Percentiles rank a stretch among this genome's conserved stretches.
Evolutionary conservation across 2,329 filamentous ascomycete genomes (phyloP).

Genomic region (Aspergillus floridensis): DNA sequence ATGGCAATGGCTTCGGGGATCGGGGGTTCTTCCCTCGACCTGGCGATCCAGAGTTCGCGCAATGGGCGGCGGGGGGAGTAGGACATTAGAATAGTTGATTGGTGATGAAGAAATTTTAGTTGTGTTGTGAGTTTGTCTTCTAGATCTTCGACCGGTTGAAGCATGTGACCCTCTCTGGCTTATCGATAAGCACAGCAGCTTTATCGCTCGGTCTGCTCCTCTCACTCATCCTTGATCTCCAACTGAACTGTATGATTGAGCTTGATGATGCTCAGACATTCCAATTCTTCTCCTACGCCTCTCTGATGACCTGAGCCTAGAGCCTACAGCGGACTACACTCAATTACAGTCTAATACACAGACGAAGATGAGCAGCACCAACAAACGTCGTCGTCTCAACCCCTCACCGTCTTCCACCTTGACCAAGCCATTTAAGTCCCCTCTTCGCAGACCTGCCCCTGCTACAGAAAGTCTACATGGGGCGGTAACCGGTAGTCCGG

Average conservation of each 20-base stretch:
- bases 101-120: neutral
- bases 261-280: too few relatives aligned
- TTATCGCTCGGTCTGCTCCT: neutral
- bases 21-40: conserved; percentile 63
- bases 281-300: too few relatives aligned
- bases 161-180: neutral
- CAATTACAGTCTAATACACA: neutral
- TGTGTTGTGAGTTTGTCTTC: neutral
- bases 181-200: conserved; percentile 15
- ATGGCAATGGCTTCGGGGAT: conserved; percentile 42
- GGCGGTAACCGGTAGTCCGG: neutral
- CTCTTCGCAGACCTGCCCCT: conserved; percentile 51
- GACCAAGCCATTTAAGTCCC: conserved; percentile 70
- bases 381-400: conserved; percentile 64
- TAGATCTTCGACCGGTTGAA: too few relatives aligned
- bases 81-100: conserved; percentile 42
- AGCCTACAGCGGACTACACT: too few relatives aligned
- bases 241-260: neutral
- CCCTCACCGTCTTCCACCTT: conserved; percentile 53
- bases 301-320: too few relatives aligned
- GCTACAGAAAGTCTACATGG: conserved; percentile 9
- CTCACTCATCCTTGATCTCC: neutral
- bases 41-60: conserved; percentile 64
- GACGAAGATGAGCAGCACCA: conserved; percentile 27
- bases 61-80: conserved; percentile 67